phyloP scores from a whole-genome alignment of 768 basidiomycete genomes.

The Calocybe cyanea region DNA sequence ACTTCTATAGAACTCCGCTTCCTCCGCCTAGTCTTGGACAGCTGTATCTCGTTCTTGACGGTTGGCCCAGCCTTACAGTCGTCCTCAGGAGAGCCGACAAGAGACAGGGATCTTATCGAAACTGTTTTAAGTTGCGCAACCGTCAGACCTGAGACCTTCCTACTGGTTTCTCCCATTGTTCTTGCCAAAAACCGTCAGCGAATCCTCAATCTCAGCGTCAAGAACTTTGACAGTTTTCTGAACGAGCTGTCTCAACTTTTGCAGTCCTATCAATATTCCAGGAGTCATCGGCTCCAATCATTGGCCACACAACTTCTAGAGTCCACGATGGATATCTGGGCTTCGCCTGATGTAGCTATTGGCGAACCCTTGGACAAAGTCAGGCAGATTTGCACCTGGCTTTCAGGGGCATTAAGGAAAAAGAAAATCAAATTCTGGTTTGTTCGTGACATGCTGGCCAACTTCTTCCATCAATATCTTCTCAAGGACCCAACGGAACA shows the following conservation, averaged over 20 bases:
- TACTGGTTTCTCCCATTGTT: conserved; percentile 53
- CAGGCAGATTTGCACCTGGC: conserved; percentile 48
- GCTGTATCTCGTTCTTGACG: conserved; percentile 59
- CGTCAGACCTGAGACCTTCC: conserved; percentile 45
- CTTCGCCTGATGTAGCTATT: conserved; percentile 21
- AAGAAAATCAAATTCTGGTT: conserved; percentile 57
- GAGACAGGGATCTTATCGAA: conserved; percentile 58
- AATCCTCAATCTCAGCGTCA: conserved; percentile 47
- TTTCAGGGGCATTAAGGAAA: conserved; percentile 40
- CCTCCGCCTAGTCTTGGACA: conserved; percentile 36
- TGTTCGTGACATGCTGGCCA: conserved; percentile 58
- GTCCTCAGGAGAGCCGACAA: conserved; percentile 51
- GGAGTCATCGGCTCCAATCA: conserved; percentile 49
- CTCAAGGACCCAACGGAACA: conserved; percentile 48
- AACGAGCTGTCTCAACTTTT: conserved; percentile 52
- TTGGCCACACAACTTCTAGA: conserved; percentile 60
- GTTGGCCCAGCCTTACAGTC: conserved; percentile 63
- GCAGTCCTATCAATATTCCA: conserved; percentile 47
- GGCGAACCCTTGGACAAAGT: conserved; percentile 41
- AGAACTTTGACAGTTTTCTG: conserved; percentile 51
- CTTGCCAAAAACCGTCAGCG: conserved; percentile 53
- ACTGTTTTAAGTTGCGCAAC: conserved; percentile 44
- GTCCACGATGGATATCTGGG: conserved; percentile 64
- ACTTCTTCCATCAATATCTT: conserved; percentile 68
- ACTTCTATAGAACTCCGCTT: conserved; percentile 23